Evolutionary conservation across 1,284 basidiomycete genomes (phyloP).

Genomic region (Tremellales sp.): DNA sequence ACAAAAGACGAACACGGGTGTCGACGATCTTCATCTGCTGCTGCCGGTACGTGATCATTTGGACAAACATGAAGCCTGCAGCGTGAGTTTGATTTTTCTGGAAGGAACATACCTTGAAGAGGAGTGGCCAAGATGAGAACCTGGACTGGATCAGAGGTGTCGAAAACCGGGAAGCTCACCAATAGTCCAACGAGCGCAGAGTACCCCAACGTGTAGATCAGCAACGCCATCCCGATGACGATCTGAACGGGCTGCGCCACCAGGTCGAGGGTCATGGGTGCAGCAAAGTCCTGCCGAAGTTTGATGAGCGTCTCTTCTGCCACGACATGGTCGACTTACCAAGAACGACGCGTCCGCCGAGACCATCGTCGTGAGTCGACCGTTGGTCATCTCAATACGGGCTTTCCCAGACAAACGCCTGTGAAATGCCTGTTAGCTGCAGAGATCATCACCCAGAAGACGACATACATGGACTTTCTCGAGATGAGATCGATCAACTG

Average conservation of each 20-base stretch:
- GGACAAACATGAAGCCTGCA: conserved; percentile 55
- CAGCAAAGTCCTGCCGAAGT: conserved; percentile 11
- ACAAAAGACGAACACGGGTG: conserved; percentile 48
- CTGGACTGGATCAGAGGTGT: neutral
- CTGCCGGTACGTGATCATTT: conserved; percentile 63
- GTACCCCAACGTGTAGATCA: conserved; percentile 54
- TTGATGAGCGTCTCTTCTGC: neutral
- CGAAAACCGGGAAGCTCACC: conserved; percentile 46
- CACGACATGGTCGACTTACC: conserved; percentile 44
- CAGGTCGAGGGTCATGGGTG: conserved; percentile 45
- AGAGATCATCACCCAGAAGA: neutral
- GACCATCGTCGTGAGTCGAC: conserved; percentile 63
- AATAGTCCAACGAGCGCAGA: conserved; percentile 31
- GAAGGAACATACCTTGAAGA: conserved; percentile 9
- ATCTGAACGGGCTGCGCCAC: conserved; percentile 55
- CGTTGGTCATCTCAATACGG: conserved; percentile 11
- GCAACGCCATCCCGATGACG: conserved; percentile 60
- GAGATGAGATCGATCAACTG: conserved; percentile 18
- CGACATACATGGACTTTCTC: conserved; percentile 16
- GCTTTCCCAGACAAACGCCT: conserved; percentile 16
- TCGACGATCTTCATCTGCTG: conserved; percentile 71
- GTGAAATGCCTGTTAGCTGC: neutral
- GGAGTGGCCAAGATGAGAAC: conserved; percentile 13
- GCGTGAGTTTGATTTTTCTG: neutral
- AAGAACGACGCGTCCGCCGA: conserved; percentile 59